Evolutionary conservation across 2,329 filamentous ascomycete genomes (phyloP).

Genomic region (Microcyclospora pomicola): DNA sequence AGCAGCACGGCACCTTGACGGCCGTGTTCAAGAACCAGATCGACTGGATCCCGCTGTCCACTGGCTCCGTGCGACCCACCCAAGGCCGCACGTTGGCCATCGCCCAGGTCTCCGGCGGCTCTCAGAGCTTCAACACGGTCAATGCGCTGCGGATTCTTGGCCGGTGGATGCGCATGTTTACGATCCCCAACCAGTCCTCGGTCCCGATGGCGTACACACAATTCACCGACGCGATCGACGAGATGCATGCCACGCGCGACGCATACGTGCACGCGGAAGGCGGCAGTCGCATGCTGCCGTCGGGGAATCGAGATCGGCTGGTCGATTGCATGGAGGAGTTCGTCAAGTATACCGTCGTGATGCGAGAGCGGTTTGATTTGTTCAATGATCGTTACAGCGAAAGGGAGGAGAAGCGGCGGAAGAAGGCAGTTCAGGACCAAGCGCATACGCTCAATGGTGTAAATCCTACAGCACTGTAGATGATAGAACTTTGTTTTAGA

Average conservation of each 20-base stretch:
- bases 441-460: too few relatives aligned
- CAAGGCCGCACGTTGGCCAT: constrained; percentile 51
- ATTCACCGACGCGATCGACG: constrained; percentile 38
- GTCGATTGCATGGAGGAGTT: constrained; percentile 49
- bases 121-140: constrained; percentile 54
- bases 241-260: constrained; percentile 7
- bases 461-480: too few relatives aligned
- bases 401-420: constrained; percentile 6
- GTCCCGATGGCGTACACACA: constrained; percentile 51
- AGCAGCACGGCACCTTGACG: constrained; percentile 51
- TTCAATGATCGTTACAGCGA: constrained; percentile 53
- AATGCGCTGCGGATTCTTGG: constrained; percentile 52
- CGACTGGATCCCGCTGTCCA: constrained; percentile 53
- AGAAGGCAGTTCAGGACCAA: background rate
- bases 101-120: constrained; percentile 49
- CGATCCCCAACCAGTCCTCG: constrained; percentile 51
- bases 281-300: constrained; percentile 13
- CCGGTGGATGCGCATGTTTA: constrained; percentile 36
- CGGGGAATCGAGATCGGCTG: constrained; percentile 15
- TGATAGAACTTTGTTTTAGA: too few relatives aligned
- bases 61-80: constrained; percentile 49
- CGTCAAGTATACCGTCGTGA: constrained; percentile 53
- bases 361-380: constrained; percentile 46
- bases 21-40: constrained; percentile 58
- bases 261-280: constrained; percentile 13